Evolutionary conservation across 257 asterid species (phyloP), one percentile per base, ranked within the genome.

Genomic region (Penstemon newberryi): DNA sequence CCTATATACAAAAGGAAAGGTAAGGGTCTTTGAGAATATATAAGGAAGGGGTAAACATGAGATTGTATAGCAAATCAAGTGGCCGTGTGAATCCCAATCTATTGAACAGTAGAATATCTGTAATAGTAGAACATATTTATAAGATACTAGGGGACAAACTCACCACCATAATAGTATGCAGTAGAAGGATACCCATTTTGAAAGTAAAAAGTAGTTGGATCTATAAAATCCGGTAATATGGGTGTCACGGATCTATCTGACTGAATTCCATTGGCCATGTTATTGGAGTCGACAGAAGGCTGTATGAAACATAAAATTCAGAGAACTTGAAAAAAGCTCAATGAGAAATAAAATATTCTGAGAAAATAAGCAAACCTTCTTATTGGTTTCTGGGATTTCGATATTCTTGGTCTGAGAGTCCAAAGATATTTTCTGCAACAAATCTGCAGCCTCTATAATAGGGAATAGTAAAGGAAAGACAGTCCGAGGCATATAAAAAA

Each of bases 361-460:
- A 58, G 33, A 8, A 67, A 6, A 41, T 7, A 52, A 1, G 3
- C 18, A 1, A 4, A 83, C 88, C 90, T 84, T 85, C 40, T 83
- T 83, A 37, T 82, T 63, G 6, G 85, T 79, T n/a, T 84, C 89
- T 1, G 76, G 73, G 12, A 78, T 54, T 56, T 84, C 90, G 52
- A 77, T 38, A 12, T 79, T 57, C 79, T 82, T 86, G 1, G 80
- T 50, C 70, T 84, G 82, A 2, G 92, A 63, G 9, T 86, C 91
- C 86, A 88, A 51, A 4, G 96, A 70, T 37, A 88, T 61, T 43
- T 83, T 86, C 76, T 88, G 93, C 86, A 88, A 59, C 69, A 88
- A 61, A 4, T 80, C 91, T 39, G 89, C 72, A 67, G 91, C 79
- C 63, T 88, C 96, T 88, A 45, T 51, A 43, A 55, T 54, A 74